Evolutionary conservation across 1,139 yeast genomes (phyloP).

Genomic region (Saccharomycopsis phalli): DNA sequence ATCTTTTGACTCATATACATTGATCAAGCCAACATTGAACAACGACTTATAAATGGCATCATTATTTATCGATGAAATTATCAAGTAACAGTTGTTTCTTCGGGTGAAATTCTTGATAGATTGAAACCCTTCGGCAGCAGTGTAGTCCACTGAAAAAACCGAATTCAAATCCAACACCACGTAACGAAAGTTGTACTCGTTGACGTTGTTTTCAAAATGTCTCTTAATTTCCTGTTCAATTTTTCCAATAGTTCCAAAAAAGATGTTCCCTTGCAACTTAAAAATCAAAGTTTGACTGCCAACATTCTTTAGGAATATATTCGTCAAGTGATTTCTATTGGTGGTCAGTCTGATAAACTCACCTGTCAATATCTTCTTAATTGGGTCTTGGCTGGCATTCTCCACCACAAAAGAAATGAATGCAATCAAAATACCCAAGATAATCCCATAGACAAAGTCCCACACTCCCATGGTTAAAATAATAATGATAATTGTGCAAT

Average conservation of each 20-base stretch:
- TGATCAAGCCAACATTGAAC: constrained; percentile 65
- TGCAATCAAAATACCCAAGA: constrained; percentile 84
- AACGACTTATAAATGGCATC: constrained; percentile 56
- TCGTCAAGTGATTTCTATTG: constrained; percentile 83
- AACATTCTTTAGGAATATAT: constrained; percentile 72
- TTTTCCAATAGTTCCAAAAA: constrained; percentile 92
- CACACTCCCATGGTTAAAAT: constrained; percentile 91
- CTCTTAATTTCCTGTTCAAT: constrained; percentile 69
- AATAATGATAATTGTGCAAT: constrained; percentile 71
- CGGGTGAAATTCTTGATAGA: constrained; percentile 72
- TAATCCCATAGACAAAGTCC: constrained; percentile 89
- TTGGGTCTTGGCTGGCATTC: constrained; percentile 78
- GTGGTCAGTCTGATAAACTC: constrained; percentile 88
- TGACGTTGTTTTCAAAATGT: constrained; percentile 42
- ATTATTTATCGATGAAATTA: constrained; percentile 71
- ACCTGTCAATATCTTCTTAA: constrained; percentile 79
- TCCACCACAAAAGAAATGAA: constrained; percentile 88
- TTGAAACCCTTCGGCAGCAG: constrained; percentile 94
- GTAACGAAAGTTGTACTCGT: constrained; percentile 48
- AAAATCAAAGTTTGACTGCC: constrained; percentile 87
- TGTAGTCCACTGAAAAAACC: constrained; percentile 74
- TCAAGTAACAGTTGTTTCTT: constrained; percentile 60
- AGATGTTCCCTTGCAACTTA: constrained; percentile 78
- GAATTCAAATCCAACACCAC: constrained; percentile 78
- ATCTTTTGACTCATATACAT: constrained; percentile 31